Conservation (phyloP, 2,329 filamentous ascomycete genomes). For the Orbilia javanica region DNA sequence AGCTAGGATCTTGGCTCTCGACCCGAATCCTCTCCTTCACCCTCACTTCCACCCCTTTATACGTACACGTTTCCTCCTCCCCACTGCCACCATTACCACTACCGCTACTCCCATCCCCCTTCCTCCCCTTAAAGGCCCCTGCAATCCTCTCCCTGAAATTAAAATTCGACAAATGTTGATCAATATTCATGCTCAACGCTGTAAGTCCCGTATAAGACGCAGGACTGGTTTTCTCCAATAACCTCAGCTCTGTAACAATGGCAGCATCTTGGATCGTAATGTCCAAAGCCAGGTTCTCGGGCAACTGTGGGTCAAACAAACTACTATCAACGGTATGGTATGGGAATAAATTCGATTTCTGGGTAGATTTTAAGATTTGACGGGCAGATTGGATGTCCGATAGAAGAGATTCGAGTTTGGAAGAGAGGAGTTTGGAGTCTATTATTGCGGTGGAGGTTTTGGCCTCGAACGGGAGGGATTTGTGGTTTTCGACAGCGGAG, state of each 20-base stretch:
- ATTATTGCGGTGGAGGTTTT: slow-evolving; percentile 68
- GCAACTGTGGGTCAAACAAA: slow-evolving; percentile 74
- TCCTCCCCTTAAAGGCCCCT: slow-evolving; percentile 59
- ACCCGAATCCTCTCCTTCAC: slow-evolving; percentile 76
- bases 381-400: slow-evolving; percentile 43
- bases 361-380: slow-evolving; percentile 58
- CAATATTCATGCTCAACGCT: slow-evolving; percentile 39
- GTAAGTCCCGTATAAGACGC: slow-evolving; percentile 40
- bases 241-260: slow-evolving; percentile 77
- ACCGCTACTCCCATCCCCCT: slow-evolving; percentile 28
- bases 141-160: slow-evolving; percentile 61
- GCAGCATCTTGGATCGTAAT: slow-evolving; percentile 77
- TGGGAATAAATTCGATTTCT: slow-evolving; percentile 63
- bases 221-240: slow-evolving; percentile 71
- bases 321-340: slow-evolving; percentile 62
- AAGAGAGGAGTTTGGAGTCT: slow-evolving; percentile 64
- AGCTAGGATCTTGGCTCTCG: slow-evolving; percentile 75
- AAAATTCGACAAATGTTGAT: slow-evolving; percentile 45
- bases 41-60: slow-evolving; percentile 72
- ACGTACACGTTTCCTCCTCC: slow-evolving; percentile 73
- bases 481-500: slow-evolving; percentile 62
- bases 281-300: slow-evolving; percentile 79
- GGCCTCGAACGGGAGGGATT: slow-evolving; percentile 67
- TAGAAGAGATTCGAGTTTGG: slow-evolving; percentile 36
- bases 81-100: slow-evolving; percentile 10